Evolutionary conservation across 257 asterid genomes (phyloP), one percentile per base, ranked within the genome.

Genomic region (Buddleja alternifolia): DNA sequence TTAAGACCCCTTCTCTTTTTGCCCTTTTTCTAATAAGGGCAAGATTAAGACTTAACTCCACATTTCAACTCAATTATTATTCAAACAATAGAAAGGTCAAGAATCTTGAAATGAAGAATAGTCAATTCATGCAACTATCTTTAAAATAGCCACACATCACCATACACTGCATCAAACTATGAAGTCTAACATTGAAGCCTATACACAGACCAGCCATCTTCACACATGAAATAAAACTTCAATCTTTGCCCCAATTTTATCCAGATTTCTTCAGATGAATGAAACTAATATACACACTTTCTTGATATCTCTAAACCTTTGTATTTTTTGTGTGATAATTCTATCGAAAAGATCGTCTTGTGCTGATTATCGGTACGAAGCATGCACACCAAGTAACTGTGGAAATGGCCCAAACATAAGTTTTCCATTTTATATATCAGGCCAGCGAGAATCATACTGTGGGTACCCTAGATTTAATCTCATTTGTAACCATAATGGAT

Each of bases 371-470:
- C 47, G 19, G 21, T 85, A 80, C 24, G 73, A 63, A 65, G 80
- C 69, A 6, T 85, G 91, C 47, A 67, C 15, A 3, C 52, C 82
- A 4, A 32, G 19, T 11, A 50, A 11, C 3, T 83, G 86, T 36
- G 64, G 39, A 1, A 6, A 60, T 48, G 83, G 85, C 46, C 81
- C 74, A 32, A 54, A 0, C 17, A 74, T 85, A 39, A 82, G 71
- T 6, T 85, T 71, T 37, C 91, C 91, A 6, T 85, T 85, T 78
- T 71, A 47, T 37, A 75, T 85, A 60, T 29, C 10, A 60, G 66
- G 52, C 21, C 1, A 0, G 23, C 83, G 77, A 57, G 48, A 78
- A 64, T 6, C 73, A 7, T 74, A 66, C n/a, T 85, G 91, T 59
- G 86, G 83, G 21, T 74, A 16, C 57, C 69, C 74, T 66, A 76